Conservation (phyloP, 2,329 filamentous ascomycete genomes). For the Fonsecaea multimorphosa region DNA sequence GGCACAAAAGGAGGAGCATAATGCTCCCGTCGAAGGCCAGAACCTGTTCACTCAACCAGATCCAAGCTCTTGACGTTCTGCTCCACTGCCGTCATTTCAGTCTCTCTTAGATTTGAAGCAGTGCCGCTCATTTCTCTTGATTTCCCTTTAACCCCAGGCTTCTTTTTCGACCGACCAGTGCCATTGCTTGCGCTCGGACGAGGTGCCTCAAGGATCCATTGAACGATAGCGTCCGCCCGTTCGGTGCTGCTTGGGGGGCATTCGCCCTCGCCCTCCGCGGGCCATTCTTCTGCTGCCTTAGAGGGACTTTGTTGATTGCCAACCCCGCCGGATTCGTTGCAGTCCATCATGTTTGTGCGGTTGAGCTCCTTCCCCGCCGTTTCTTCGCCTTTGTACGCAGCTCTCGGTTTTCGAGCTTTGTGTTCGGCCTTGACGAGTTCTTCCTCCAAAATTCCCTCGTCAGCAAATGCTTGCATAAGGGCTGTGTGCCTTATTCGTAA, state of each 20-base stretch:
- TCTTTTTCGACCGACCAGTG: slow-evolving; percentile 28
- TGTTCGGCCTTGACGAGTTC: slow-evolving; percentile 67
- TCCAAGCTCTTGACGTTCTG: slow-evolving; percentile 33
- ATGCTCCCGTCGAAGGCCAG: background rate
- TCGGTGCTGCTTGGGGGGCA: slow-evolving; percentile 67
- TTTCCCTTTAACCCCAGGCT: slow-evolving; percentile 22
- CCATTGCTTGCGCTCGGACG: slow-evolving; percentile 27
- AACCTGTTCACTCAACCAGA: slow-evolving; percentile 25
- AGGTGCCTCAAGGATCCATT: slow-evolving; percentile 71
- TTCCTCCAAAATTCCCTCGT: slow-evolving; percentile 72
- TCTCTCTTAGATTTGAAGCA: slow-evolving; percentile 22
- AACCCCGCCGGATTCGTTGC: slow-evolving; percentile 20
- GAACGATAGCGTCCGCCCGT: slow-evolving; percentile 69
- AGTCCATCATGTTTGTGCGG: slow-evolving; percentile 28
- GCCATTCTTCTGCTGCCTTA: slow-evolving; percentile 16
- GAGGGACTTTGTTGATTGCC: slow-evolving; percentile 32
- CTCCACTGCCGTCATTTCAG: slow-evolving; percentile 27
- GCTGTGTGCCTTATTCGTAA: slow-evolving; percentile 68
- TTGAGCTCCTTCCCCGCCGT: slow-evolving; percentile 40
- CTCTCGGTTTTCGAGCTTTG: slow-evolving; percentile 39
- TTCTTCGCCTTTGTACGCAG: slow-evolving; percentile 53
- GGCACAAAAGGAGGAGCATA: background rate
- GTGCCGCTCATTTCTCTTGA: slow-evolving; percentile 30
- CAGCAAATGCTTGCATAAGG: slow-evolving; percentile 69
- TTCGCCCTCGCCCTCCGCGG: slow-evolving; percentile 62